Evolutionary conservation across 1,284 basidiomycete species (phyloP).

Genomic region (Ceraceosorus guamensis): DNA sequence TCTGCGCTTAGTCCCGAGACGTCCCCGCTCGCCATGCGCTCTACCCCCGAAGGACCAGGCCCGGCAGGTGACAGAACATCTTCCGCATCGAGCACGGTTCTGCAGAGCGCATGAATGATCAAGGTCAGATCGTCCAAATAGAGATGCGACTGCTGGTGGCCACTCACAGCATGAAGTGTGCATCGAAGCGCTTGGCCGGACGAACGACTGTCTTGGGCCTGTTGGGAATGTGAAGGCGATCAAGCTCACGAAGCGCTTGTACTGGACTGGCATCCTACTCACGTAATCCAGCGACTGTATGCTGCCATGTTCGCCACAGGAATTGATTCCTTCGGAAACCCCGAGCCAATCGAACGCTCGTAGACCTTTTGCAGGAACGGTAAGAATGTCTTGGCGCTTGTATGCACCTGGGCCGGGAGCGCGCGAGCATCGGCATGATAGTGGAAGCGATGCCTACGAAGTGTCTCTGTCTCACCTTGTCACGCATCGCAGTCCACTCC

Average conservation of each 20-base stretch:
- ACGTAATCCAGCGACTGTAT: constrained; percentile 39
- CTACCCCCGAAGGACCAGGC: not conserved
- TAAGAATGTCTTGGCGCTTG: constrained; percentile 30
- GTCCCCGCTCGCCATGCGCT: not conserved
- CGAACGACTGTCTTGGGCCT: constrained; percentile 28
- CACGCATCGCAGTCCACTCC: constrained; percentile 29
- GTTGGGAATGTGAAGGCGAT: not conserved
- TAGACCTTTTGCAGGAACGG: constrained; percentile 26
- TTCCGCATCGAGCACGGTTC: constrained; percentile 24
- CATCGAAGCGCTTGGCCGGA: constrained; percentile 39
- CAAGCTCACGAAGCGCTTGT: not conserved
- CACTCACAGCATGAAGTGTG: constrained; percentile 31
- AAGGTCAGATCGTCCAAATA: too few relatives aligned
- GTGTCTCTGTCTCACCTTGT: constrained; percentile 10
- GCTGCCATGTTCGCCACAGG: constrained; percentile 28
- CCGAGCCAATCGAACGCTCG: not conserved
- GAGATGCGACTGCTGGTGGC: too few relatives aligned
- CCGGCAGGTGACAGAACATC: constrained; percentile 17
- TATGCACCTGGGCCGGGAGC: constrained; percentile 18
- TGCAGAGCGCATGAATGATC: too few relatives aligned
- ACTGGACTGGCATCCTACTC: not conserved
- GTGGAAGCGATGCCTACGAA: not conserved
- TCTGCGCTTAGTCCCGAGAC: constrained; percentile 26
- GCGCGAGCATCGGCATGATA: not conserved
- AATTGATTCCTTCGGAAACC: not conserved